Base-by-base conservation (phyloP, 2,329 filamentous ascomycete species). In the Coniochaeta prunicola region DNA sequence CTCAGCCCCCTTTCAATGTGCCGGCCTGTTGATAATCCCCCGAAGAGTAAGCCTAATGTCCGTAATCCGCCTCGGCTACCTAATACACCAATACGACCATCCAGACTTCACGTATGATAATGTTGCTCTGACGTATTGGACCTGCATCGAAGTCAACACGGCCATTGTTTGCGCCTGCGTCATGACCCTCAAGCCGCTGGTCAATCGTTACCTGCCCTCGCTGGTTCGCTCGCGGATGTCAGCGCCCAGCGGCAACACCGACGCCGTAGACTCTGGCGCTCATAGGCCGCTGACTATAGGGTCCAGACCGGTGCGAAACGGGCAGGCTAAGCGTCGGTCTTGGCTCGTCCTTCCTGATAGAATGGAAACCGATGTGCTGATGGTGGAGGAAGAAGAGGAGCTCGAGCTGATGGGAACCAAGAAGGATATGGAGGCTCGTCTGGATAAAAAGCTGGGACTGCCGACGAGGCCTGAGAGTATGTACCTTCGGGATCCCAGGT, bases 171-270 rank as follows among this genome's bases (percentile, higher is more conserved):
- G 70, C 56, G 71, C 73, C 33, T 71, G 69, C 61, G 66, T 70
- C 40, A 69, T 71, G 56, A 73, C 71, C 19, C 69, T 74, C n/a
- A 73, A 73, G 53, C 71, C 72, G 4, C 64, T 73, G 4, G 57
- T 70, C 17, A 71, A 72, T 26, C 72, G 69, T 12, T 45, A 61
- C 17, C 64, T 64, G 56, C 63, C 63, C 1, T 45, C 50, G 2
- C 54, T 58, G 15, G 58, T 59, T 31, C 55, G 56, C 10, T 59
- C 55, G 17, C 57, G 42, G 2, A 36, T 21, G 30, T 55, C 26
- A 19, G 40, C 40, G 21, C 36, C 45, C 38, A 57, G 57, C 9
- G 17, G 45, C 36, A 31, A 33, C n/a, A 12, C 12, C 24, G 17
- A 33, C 30, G 42, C 30, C 10, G 15, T 12, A 9, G 31, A 26